Percentiles rank a stretch among this genome's conserved stretches.
Conservation (phyloP, 2,329 filamentous ascomycete species). For the Hymenoscyphus repandus region DNA sequence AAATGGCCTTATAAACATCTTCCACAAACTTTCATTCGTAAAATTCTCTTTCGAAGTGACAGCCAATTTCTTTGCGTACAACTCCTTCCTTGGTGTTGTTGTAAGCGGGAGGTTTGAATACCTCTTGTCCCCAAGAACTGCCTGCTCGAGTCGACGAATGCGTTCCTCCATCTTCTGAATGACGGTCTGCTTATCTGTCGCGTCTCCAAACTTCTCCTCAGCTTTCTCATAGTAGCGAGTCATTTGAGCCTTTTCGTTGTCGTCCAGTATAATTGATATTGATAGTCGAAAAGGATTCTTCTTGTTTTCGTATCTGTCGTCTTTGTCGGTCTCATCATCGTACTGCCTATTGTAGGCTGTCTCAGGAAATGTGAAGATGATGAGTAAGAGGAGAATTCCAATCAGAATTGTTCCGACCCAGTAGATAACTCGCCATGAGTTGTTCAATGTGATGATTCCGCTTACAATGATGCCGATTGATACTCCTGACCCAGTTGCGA, state of each 20-base stretch:
- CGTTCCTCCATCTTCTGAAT: constrained; percentile 11
- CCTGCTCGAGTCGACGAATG: constrained; percentile 14
- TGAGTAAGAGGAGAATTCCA: constrained; percentile 42
- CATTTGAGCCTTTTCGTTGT: constrained; percentile 11
- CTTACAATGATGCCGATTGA: constrained; percentile 26
- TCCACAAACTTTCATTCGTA: constrained; percentile 43
- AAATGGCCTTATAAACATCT: constrained; percentile 45
- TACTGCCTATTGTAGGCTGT: constrained; percentile 41
- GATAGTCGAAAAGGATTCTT: constrained; percentile 16
- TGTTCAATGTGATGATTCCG: constrained; percentile 38
- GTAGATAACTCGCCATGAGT: constrained; percentile 47
- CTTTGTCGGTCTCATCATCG: constrained; percentile 16
- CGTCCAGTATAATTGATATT: constrained; percentile 8
- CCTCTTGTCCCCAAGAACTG: constrained; percentile 10
- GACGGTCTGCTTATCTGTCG: background rate
- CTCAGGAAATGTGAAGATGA: constrained; percentile 51
- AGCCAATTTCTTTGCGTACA: constrained; percentile 34
- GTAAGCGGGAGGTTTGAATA: constrained; percentile 14
- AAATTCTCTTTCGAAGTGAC: constrained; percentile 36
- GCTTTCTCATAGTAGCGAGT: constrained; percentile 5
- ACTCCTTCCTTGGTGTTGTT: constrained; percentile 21
- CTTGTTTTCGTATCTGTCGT: constrained; percentile 15
- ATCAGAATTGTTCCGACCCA: constrained; percentile 44
- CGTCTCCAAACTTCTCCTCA: background rate
- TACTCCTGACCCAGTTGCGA: constrained; percentile 24